phyloP scores from a whole-genome alignment of 1,284 basidiomycete genomes.

The Coriolopsis trogii region DNA sequence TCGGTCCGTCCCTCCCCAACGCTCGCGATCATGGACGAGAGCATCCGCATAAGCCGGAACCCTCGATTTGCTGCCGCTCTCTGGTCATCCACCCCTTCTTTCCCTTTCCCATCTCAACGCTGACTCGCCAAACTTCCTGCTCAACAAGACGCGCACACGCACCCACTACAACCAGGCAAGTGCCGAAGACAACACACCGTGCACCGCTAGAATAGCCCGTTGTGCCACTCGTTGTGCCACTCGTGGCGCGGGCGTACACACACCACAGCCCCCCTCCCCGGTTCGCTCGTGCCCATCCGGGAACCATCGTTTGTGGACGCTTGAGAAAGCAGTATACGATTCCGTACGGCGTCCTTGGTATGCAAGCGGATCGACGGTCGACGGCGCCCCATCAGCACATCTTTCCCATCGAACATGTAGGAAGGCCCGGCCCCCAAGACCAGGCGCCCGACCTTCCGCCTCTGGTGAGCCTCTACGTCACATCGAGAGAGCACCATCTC shows the following conservation, averaged over 20 bases:
- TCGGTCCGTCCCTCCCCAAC: slow-evolving; percentile 6
- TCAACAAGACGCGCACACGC: background rate
- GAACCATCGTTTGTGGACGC: slow-evolving; percentile 11
- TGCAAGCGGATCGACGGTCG: slow-evolving; percentile 17
- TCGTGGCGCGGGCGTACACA: no score
- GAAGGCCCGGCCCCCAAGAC: no score
- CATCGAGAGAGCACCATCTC: no score
- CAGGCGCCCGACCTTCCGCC: no score
- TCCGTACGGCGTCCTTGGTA: no score
- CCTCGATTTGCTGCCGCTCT: slow-evolving; percentile 6
- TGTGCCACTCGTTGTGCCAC: slow-evolving; percentile 7
- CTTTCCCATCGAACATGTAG: slow-evolving; percentile 5
- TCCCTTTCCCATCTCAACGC: slow-evolving; percentile 1
- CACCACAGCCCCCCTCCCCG: slow-evolving; percentile 8
- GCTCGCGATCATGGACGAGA: background rate
- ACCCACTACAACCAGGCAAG: no score
- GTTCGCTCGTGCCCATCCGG: slow-evolving; percentile 2
- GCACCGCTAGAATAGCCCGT: slow-evolving; percentile 7
- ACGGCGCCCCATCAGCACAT: slow-evolving; percentile 10
- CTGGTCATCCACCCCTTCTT: background rate
- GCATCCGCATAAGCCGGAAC: slow-evolving; percentile 6
- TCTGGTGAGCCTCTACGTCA: no score
- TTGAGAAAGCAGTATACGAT: slow-evolving; percentile 9
- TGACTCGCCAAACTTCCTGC: background rate
- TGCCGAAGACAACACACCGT: no score